These are phyloP conservation scores for Diplosphaera chodatii DNA, from an alignment of 139 green algal genomes.

Conservation along the genomic window DNA sequence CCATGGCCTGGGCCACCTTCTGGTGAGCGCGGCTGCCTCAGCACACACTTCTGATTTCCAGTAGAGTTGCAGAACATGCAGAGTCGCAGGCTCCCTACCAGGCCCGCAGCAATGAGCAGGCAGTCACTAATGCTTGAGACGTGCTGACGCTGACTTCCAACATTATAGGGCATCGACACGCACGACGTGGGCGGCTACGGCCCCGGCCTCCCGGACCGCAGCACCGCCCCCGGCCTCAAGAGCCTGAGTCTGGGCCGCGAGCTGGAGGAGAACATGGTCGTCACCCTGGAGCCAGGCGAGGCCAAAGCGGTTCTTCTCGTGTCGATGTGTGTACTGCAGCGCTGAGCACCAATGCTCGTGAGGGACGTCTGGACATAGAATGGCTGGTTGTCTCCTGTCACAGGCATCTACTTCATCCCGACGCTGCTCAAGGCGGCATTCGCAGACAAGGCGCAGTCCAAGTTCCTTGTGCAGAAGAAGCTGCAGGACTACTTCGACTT, in stretches of 20 bases:
- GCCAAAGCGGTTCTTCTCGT: too few species aligned
- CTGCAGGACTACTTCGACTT: not conserved
- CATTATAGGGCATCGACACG: constrained; percentile 72
- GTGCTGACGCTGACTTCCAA: too few species aligned
- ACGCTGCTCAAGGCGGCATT: constrained; percentile 54
- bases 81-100: too few species aligned
- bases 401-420: constrained; percentile 84
- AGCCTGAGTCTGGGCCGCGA: constrained; percentile 54
- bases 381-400: too few species aligned
- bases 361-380: too few species aligned
- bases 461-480: constrained; percentile 29
- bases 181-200: constrained; percentile 90
- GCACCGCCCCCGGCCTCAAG: constrained; percentile 37
- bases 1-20: constrained; percentile 47
- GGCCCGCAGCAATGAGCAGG: too few species aligned
- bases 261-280: constrained; percentile 68
- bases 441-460: constrained; percentile 2
- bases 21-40: not conserved
- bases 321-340: too few species aligned
- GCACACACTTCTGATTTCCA: too few species aligned
- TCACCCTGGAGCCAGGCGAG: not conserved
- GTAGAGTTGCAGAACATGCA: too few species aligned
- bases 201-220: constrained; percentile 9
- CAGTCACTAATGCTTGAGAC: too few species aligned
- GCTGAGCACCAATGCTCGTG: too few species aligned